These are phyloP conservation scores for Dalbergia oliveri DNA, from an alignment of 306 rosid genomes.

Conservation along the genomic window DNA sequence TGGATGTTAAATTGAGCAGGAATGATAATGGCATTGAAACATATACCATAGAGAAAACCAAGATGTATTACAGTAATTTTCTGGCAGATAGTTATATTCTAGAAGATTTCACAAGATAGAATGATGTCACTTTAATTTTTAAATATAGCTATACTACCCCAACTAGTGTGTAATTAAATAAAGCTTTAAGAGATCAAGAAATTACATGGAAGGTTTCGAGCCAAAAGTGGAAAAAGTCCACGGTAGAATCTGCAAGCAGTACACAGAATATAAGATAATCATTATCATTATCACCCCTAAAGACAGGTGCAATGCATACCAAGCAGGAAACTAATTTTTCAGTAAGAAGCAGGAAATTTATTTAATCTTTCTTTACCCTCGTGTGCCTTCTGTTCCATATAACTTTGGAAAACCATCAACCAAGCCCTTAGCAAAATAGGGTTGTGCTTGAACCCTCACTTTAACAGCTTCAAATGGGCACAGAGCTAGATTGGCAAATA, in stretches of 20 bases:
- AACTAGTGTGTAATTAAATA: slow-evolving; percentile 26
- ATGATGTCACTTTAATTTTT: slow-evolving; percentile 7
- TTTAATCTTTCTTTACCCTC: slow-evolving; percentile 51
- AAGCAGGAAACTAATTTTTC: background rate
- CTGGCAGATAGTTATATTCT: background rate
- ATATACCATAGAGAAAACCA: slow-evolving; percentile 18
- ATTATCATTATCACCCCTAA: slow-evolving; percentile 40
- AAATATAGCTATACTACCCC: slow-evolving; percentile 27
- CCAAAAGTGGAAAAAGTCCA: slow-evolving; percentile 70
- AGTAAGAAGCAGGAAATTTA: slow-evolving; percentile 3
- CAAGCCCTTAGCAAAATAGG: slow-evolving; percentile 59
- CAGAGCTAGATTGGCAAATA: slow-evolving; percentile 66
- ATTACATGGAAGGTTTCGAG: slow-evolving; percentile 74
- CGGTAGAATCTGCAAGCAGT: slow-evolving; percentile 67
- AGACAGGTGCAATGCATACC: slow-evolving; percentile 10
- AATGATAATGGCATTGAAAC: slow-evolving; percentile 23
- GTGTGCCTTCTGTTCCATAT: slow-evolving; percentile 64
- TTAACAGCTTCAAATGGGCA: slow-evolving; percentile 72
- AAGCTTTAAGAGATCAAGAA: slow-evolving; percentile 47
- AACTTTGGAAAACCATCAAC: slow-evolving; percentile 67
- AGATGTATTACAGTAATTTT: background rate
- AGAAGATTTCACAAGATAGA: slow-evolving; percentile 6
- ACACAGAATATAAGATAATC: slow-evolving; percentile 34
- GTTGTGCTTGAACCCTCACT: slow-evolving; percentile 72
- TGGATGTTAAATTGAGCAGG: slow-evolving; percentile 4